These are phyloP conservation scores for Zizania latifolia DNA, from an alignment of 176 grass and related monocot species.

Conservation along the genomic window DNA sequence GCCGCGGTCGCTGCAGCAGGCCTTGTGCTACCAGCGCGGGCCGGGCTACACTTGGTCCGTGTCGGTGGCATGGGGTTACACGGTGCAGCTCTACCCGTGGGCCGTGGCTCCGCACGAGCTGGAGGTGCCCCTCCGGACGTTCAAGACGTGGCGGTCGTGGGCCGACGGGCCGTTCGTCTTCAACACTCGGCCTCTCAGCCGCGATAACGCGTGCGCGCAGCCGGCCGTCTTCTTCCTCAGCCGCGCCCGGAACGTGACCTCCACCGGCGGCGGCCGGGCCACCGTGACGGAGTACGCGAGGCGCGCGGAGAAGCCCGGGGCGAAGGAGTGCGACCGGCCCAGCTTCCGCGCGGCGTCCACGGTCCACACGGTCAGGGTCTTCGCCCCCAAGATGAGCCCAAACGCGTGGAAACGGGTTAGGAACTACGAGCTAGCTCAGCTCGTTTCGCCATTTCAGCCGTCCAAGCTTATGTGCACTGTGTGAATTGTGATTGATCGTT, in stretches of 20 bases:
- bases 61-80: conserved; percentile 76
- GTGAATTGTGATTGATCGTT: too few relatives aligned
- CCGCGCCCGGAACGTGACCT: conserved; percentile 15
- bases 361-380: conserved; percentile 42
- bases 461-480: neutral
- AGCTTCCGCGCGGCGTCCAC: conserved; percentile 46
- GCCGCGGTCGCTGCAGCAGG: conserved; percentile 59
- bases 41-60: conserved; percentile 56
- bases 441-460: neutral
- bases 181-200: conserved; percentile 37
- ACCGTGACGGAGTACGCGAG: conserved; percentile 67
- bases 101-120: conserved; percentile 41
- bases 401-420: conserved; percentile 51
- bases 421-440: neutral
- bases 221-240: conserved; percentile 57
- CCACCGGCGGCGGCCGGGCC: neutral
- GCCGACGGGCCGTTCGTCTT: conserved; percentile 68
- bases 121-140: conserved; percentile 63
- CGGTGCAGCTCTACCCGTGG: conserved; percentile 66
- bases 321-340: conserved; percentile 30
- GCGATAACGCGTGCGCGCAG: conserved; percentile 34
- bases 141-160: conserved; percentile 68
- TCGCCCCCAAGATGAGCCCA: conserved; percentile 63
- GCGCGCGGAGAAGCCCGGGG: neutral
- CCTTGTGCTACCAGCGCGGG: conserved; percentile 67